These are phyloP conservation scores for Clathrospora elynae DNA, from an alignment of 2,329 filamentous ascomycete species.

Conservation along the genomic window DNA sequence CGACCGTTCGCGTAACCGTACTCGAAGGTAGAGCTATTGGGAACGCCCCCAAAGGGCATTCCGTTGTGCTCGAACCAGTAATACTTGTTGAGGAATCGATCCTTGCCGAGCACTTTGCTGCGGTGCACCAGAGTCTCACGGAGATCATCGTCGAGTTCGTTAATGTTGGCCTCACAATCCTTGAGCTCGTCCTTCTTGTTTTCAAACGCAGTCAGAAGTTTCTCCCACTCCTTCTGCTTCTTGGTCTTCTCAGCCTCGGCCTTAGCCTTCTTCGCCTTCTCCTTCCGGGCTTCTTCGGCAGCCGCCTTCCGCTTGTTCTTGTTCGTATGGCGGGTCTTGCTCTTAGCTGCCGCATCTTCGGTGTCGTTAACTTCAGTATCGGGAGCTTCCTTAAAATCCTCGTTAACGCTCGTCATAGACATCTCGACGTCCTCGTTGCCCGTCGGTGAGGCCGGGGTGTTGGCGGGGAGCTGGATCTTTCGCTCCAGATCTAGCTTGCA, in stretches of 20 bases:
- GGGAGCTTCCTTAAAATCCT: constrained; percentile 66
- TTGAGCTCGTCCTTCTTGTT: constrained; percentile 81
- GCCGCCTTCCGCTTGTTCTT: constrained; percentile 80
- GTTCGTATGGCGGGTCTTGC: constrained; percentile 60
- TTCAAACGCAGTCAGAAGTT: constrained; percentile 84
- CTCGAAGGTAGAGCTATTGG: constrained; percentile 82
- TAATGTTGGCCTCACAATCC: constrained; percentile 83
- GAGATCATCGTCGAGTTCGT: constrained; percentile 84
- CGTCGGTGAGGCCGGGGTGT: constrained; percentile 65
- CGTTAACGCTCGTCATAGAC: constrained; percentile 56
- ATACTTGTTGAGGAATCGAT: constrained; percentile 97
- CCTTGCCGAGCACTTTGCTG: constrained; percentile 86
- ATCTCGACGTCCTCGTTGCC: constrained; percentile 67
- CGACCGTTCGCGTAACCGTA: constrained; percentile 93
- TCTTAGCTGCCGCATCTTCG: constrained; percentile 61
- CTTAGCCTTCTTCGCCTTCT: constrained; percentile 69
- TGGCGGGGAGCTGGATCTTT: constrained; percentile 74
- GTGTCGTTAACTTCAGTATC: constrained; percentile 74
- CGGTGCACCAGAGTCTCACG: constrained; percentile 92
- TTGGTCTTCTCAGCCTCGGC: constrained; percentile 64
- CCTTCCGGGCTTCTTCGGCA: constrained; percentile 61
- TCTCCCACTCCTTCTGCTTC: constrained; percentile 86
- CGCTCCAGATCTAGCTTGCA: constrained; percentile 72
- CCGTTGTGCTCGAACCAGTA: constrained; percentile 99
- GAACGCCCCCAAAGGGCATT: constrained; percentile 91